Evolutionary conservation across 768 basidiomycete species (phyloP), one percentile per base, ranked within the genome.

Genomic region (Phylloporus rhodoxanthus): DNA sequence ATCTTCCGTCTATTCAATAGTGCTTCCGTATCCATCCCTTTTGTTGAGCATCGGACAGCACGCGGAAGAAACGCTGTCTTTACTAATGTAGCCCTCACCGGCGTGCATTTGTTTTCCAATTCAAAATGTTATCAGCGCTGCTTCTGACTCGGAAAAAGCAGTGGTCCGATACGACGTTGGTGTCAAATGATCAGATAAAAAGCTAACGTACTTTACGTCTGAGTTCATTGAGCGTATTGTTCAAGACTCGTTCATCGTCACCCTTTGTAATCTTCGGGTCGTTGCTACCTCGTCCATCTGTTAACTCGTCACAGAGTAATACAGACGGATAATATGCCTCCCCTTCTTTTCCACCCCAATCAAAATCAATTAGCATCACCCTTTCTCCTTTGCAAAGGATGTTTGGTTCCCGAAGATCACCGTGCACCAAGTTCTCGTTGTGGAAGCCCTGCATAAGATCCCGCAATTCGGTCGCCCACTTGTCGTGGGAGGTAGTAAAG

Each of bases 1-100:
- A 9, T 67, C 66, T 15, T 61, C 65, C 13, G 40, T 74, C 11
- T 51, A 62, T 4, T 62, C 65, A 6, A 68, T 75, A 41, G 58
- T 56, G 4, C 58, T 76, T 14, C 51, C 71, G 33, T 69, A 72
- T 46, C 68, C 5, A 7, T 54, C 57, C 1, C 40, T 67, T 40
- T 55, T 54, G 11, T 42, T 48, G 15, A 64, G 53, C 40, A 51
- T 55, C 2, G 49, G 46, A 44, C 39, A 45, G 42, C 65, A 46
- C 43, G 19, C 15, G 1, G 9, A 33, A 5, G 46, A 51, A 4
- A 36, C 33, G 26, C 39, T 49, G 3, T 56, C 56, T 7, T 29
- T 67, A 20, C 15, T 40, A 6, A n/a, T n/a, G n/a, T n/a, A n/a
- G n/a, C n/a, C n/a, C n/a, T n/a, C n/a, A n/a, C n/a, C n/a, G n/a